phyloP scores from a whole-genome alignment of 2,329 filamentous ascomycete genomes.

The Ploettnerulaceae sp. region DNA sequence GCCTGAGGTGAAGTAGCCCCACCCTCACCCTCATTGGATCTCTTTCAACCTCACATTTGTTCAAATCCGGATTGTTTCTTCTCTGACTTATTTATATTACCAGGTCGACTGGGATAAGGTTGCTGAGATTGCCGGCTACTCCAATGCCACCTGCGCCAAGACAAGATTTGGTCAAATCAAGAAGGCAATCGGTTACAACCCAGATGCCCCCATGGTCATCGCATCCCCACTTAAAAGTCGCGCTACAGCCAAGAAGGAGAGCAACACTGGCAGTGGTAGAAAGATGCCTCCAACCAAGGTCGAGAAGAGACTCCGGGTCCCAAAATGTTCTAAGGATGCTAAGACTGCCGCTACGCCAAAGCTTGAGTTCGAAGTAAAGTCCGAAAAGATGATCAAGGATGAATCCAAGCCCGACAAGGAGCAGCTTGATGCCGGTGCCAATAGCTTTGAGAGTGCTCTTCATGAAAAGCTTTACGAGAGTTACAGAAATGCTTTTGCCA shows the following conservation, averaged over 20 bases:
- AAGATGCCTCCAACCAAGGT: conserved; percentile 7
- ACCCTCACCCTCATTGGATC: background rate
- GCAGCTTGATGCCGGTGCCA: background rate
- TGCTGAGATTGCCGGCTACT: conserved; percentile 40
- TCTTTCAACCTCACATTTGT: background rate
- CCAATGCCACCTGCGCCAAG: conserved; percentile 43
- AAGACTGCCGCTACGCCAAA: background rate
- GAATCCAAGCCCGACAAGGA: conserved; percentile 1
- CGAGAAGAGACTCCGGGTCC: conserved; percentile 9
- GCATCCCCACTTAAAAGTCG: background rate
- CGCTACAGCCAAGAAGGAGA: conserved; percentile 5
- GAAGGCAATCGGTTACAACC: conserved; percentile 37
- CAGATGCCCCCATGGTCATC: background rate
- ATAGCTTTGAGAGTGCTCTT: background rate
- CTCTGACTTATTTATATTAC: background rate
- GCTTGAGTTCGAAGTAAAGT: background rate
- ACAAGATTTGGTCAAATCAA: conserved; percentile 48
- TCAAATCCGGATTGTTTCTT: background rate
- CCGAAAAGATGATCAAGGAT: background rate
- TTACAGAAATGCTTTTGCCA: too few relatives aligned
- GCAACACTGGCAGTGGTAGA: background rate
- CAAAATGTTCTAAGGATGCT: conserved; percentile 3
- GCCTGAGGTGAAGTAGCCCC: conserved; percentile 18
- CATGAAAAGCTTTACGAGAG: conserved; percentile 1
- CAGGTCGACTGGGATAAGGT: conserved; percentile 43